Conservation (phyloP, 805 yeast species). For the Brettanomyces nanus region DNA sequence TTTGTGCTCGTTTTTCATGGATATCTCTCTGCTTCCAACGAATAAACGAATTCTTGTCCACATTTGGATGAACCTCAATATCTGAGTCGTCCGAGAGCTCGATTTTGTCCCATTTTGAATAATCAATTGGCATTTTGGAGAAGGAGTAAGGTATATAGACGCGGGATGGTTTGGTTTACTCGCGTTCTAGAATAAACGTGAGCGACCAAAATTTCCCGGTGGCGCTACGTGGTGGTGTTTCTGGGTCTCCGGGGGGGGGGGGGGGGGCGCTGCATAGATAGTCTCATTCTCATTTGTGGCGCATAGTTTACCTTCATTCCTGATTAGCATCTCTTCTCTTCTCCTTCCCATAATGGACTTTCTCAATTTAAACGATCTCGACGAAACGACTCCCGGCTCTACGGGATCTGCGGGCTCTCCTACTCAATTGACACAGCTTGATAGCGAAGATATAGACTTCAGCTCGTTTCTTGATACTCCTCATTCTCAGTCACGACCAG, state of each 20-base stretch:
- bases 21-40: conserved; percentile 96
- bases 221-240: too few species aligned
- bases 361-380: neutral
- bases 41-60: conserved; percentile 86
- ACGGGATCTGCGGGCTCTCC: neutral
- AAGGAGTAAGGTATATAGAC: neutral
- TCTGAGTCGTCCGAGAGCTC: conserved; percentile 97
- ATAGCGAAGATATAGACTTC: conserved; percentile 1
- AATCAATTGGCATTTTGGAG: conserved; percentile 48
- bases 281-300: too few species aligned
- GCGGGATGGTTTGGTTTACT: too few species aligned
- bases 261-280: too few species aligned
- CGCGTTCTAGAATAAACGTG: too few species aligned
- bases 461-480: neutral
- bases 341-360: neutral
- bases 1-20: conserved; percentile 81
- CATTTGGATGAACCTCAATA: conserved; percentile 96
- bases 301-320: too few species aligned
- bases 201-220: too few species aligned
- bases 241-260: too few species aligned
- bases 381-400: neutral
- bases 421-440: neutral
- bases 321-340: neutral
- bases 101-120: conserved; percentile 95
- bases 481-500: neutral